Evolutionary conservation across 169 alveolate genomes (phyloP).

Genomic region (Hammondia hammondi): DNA sequence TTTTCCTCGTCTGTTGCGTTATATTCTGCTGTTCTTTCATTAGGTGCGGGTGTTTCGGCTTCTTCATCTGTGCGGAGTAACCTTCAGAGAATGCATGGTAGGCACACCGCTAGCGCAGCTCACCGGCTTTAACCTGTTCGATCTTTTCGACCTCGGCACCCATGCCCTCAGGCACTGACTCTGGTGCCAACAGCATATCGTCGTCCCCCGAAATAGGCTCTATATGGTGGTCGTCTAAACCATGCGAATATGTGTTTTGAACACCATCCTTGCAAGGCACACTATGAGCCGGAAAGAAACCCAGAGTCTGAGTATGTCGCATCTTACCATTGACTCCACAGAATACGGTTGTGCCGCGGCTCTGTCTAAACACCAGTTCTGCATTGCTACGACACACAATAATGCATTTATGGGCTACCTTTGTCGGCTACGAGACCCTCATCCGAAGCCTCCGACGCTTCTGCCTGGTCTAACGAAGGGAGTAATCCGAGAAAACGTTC

Average conservation of each 20-base stretch:
- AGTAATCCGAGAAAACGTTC: not conserved
- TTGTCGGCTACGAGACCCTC: slow-evolving; percentile 27
- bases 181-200: slow-evolving; percentile 20
- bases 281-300: not conserved
- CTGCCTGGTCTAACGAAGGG: slow-evolving; percentile 4
- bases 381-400: not conserved
- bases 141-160: slow-evolving; percentile 39
- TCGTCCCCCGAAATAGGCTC: not conserved
- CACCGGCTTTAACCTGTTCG: slow-evolving; percentile 31
- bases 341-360: not conserved
- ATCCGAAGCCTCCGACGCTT: slow-evolving; percentile 29
- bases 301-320: not conserved
- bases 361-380: not conserved
- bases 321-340: slow-evolving; percentile 18
- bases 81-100: not conserved
- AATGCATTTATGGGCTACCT: not conserved
- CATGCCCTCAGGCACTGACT: slow-evolving; percentile 6
- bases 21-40: not conserved
- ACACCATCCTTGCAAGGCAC: not conserved
- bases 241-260: slow-evolving; percentile 7
- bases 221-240: slow-evolving; percentile 36
- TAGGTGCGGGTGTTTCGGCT: not conserved
- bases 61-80: not conserved
- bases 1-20: slow-evolving; percentile 2
- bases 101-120: not conserved